Conservation (phyloP, 805 yeast genomes). For the Wickerhamiella nectarea region DNA sequence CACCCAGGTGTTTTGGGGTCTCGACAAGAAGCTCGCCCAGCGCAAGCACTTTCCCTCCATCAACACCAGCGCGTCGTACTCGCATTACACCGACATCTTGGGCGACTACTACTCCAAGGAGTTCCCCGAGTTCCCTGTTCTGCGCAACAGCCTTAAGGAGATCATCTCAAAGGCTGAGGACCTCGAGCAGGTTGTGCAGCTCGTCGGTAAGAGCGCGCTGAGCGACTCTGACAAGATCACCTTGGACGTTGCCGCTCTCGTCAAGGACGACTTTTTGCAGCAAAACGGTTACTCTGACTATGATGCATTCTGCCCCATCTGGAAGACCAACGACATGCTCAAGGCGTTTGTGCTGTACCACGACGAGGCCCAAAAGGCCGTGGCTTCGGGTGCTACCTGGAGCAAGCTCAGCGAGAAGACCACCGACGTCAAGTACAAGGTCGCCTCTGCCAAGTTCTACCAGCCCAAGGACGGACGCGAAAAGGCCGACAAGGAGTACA, state of each 20-base stretch:
- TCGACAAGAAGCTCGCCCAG: conserved; percentile 97
- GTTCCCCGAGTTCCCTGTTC: conserved; percentile 80
- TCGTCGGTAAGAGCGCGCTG: conserved; percentile 96
- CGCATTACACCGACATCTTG: conserved; percentile 85
- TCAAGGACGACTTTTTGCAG: conserved; percentile 96
- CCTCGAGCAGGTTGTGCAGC: conserved; percentile 96
- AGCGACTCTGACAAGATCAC: conserved; percentile 95
- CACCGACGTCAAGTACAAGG: conserved; percentile 80
- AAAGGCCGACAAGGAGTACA: conserved; percentile 64
- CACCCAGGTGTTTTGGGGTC: conserved; percentile 99
- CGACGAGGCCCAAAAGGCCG: conserved; percentile 96
- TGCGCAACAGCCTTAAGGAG: conserved; percentile 88
- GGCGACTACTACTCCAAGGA: conserved; percentile 70
- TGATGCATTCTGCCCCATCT: conserved; percentile 98
- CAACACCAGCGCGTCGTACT: conserved; percentile 90
- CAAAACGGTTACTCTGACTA: conserved; percentile 98
- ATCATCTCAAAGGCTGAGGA: conserved; percentile 95
- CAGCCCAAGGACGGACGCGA: conserved; percentile 88
- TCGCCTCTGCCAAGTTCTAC: conserved; percentile 87
- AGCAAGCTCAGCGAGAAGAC: conserved; percentile 81
- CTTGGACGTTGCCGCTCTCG: conserved; percentile 76
- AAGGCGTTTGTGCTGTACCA: conserved; percentile 79
- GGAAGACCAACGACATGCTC: conserved; percentile 99
- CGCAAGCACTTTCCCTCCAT: conserved; percentile 99
- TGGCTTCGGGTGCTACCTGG: conserved; percentile 90